Base-by-base conservation (phyloP, 768 basidiomycete genomes). In the Sutorius australiensis region DNA sequence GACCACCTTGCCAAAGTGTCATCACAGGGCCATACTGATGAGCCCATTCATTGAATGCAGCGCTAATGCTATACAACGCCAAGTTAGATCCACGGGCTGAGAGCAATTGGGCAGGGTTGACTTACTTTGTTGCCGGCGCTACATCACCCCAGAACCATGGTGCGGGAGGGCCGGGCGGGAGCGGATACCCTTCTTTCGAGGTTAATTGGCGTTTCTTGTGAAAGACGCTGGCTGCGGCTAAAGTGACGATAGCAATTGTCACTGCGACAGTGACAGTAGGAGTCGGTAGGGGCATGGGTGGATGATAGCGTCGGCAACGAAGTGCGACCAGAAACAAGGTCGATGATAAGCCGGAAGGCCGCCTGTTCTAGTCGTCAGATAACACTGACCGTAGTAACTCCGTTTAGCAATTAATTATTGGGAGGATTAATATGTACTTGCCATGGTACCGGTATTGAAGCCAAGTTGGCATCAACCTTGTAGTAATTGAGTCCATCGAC, bases 11-110 rank as follows among this genome's bases (percentile, higher is more conserved):
- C 4, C 78, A 73, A 10, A 86, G 62, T 0, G 78, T 73, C 53
- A 83, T 77, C 0, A 85, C 74, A 0, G 85, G 82, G 0, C 83
- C 84, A 53, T 85, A 85, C 56, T 75, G 55, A 42, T 78, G 68
- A 2, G 78, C 80, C 77, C 80, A 81, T 46, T 78, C 72, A 36
- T 80, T 72, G 46, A 82, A 79, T 3, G 61, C 62, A 14, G 54
- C 36, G 28, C 64, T 52, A 27, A 63, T 54, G 10, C 59, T 69
- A 27, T 19, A 24, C 24, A 24, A 37, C 10, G 31, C 8, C 5
- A 30, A 21, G n/a, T 61, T 1, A 43, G 14, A 21, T 39, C 12
- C 27, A 33, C 5, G 1, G 3, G 3, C 3, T 30, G 10, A 16
- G 5, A 38, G 33, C 24, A 21, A 33, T 14, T 28, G 6, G 11